These are phyloP conservation scores for Craterostigma plantagineum DNA, from an alignment of 257 asterid genomes.

Conservation along the genomic window DNA sequence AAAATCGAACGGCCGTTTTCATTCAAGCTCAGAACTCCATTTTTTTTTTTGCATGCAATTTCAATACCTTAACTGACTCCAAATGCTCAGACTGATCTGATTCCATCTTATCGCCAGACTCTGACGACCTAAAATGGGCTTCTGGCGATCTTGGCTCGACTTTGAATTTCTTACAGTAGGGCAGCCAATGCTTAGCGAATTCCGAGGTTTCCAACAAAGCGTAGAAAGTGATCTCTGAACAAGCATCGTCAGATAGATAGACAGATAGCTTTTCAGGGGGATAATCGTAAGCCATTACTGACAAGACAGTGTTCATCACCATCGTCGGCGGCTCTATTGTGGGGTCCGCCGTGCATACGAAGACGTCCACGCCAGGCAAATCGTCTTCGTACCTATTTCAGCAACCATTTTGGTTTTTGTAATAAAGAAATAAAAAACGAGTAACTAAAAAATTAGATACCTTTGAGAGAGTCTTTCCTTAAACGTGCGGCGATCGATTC, in stretches of 20 bases:
- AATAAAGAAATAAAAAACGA: not conserved
- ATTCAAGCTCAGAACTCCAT: no score
- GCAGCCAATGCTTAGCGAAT: constrained; percentile 64
- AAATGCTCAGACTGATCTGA: constrained; percentile 18
- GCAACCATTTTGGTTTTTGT: not conserved
- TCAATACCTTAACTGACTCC: constrained; percentile 35
- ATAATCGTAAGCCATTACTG: constrained; percentile 72
- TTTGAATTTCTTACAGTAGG: constrained; percentile 39
- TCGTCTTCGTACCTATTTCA: constrained; percentile 32
- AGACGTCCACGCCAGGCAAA: constrained; percentile 61
- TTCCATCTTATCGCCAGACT: constrained; percentile 11
- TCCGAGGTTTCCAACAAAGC: constrained; percentile 58
- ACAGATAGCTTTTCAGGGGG: constrained; percentile 63
- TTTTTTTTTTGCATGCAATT: not conserved
- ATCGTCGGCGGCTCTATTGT: constrained; percentile 59
- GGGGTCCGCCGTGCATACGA: constrained; percentile 88
- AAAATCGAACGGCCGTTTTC: not conserved
- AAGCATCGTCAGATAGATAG: constrained; percentile 78
- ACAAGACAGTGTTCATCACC: constrained; percentile 76
- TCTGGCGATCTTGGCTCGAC: constrained; percentile 67
- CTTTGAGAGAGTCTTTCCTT: constrained; percentile 38
- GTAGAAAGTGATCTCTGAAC: constrained; percentile 56
- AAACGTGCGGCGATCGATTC: constrained; percentile 34
- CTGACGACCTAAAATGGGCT: constrained; percentile 39
- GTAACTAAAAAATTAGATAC: constrained; percentile 14